These are phyloP conservation scores for Wilcoxina mikolae DNA, from an alignment of 495 filamentous ascomycete species.

Conservation along the genomic window DNA sequence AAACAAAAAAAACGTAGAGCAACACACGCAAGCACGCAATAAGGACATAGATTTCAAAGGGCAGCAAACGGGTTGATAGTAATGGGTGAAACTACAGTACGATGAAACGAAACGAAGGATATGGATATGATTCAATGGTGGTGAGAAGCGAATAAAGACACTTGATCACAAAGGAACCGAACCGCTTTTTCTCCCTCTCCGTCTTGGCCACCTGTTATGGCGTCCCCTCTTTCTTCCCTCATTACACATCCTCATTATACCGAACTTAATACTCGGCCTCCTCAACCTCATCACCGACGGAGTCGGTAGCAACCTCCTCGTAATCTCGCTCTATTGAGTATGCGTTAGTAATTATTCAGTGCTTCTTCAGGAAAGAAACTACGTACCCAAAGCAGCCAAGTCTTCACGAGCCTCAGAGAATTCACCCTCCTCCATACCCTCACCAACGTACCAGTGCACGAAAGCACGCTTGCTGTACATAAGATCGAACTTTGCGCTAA, in stretches of 20 bases:
- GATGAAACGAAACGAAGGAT: conserved; percentile 1
- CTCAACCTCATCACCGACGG: conserved; percentile 66
- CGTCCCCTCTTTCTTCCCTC: background rate
- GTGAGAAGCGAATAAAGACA: conserved; percentile 4
- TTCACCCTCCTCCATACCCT: conserved; percentile 93
- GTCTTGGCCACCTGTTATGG: background rate
- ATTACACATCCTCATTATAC: background rate
- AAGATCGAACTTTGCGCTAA: conserved; percentile 89
- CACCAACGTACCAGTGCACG: conserved; percentile 90
- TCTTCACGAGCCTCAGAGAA: conserved; percentile 86
- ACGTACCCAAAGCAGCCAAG: conserved; percentile 52
- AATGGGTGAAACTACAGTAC: background rate
- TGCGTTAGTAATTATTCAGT: conserved; percentile 11
- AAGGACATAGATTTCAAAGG: background rate
- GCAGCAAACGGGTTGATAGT: background rate
- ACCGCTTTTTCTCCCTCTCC: background rate
- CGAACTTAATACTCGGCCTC: conserved; percentile 83
- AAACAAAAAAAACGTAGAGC: background rate
- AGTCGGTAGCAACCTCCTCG: conserved; percentile 96
- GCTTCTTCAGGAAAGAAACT: background rate
- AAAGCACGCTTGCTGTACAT: conserved; percentile 96
- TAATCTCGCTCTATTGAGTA: conserved; percentile 70
- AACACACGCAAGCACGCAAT: background rate
- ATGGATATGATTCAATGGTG: conserved; percentile 8
- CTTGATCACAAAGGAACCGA: conserved; percentile 4